Percentiles rank a stretch among this genome's conserved stretches.
These are phyloP conservation scores for Calocybe gangraenosa DNA, from an alignment of 768 basidiomycete genomes.

Conservation along the genomic window DNA sequence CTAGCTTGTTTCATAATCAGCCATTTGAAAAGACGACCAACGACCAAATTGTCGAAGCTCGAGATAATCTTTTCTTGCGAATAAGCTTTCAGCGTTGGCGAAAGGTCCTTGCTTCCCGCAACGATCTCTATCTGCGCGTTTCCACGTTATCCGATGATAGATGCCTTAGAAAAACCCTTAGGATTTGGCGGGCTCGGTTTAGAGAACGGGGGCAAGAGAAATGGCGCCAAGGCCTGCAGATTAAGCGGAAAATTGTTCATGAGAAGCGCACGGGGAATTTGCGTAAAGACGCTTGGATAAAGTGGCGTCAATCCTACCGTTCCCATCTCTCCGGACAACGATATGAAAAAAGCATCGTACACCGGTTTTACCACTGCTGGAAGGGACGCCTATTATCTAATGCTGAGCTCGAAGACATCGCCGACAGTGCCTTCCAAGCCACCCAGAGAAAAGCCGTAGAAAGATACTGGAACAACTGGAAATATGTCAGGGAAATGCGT, in stretches of 20 bases:
- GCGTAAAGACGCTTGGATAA: conserved; percentile 54
- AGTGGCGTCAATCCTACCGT: conserved; percentile 62
- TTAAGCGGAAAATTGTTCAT: conserved; percentile 60
- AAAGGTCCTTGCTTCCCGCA: conserved; percentile 29
- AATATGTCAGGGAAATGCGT: conserved; percentile 36
- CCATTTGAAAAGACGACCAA: conserved; percentile 55
- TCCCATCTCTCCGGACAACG: conserved; percentile 48
- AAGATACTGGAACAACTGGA: conserved; percentile 59
- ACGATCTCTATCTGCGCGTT: conserved; percentile 39
- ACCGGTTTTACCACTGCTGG: conserved; percentile 51
- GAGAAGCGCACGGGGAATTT: conserved; percentile 52
- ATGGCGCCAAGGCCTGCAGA: conserved; percentile 70
- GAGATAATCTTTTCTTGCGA: conserved; percentile 61
- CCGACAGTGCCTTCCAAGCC: conserved; percentile 42
- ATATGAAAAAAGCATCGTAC: conserved; percentile 39
- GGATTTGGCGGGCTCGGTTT: conserved; percentile 50
- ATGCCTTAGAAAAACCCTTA: conserved; percentile 36
- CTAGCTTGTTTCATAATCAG: neutral
- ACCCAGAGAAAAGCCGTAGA: conserved; percentile 33
- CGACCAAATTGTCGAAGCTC: conserved; percentile 64
- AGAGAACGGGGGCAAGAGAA: conserved; percentile 51
- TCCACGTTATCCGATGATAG: conserved; percentile 40
- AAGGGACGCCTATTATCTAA: conserved; percentile 35
- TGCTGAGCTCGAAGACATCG: conserved; percentile 42
- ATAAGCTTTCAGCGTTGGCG: conserved; percentile 61